phyloP scores from a whole-genome alignment of 164 flowering plant genomes.

The Nymphaea thermarum region DNA sequence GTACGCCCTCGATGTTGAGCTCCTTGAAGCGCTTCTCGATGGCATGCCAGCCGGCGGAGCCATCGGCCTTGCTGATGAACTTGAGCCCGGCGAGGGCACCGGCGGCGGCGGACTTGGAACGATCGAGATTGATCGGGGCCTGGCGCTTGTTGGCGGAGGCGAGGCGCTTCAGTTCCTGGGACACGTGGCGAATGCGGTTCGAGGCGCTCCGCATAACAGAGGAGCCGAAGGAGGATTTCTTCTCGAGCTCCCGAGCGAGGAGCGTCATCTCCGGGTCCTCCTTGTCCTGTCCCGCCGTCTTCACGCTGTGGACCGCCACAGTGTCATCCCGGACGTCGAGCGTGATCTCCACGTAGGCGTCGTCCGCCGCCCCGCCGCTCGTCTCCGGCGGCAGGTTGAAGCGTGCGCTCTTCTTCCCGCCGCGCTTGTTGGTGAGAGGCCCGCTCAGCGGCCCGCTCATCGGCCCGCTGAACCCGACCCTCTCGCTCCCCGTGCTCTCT shows the following conservation, averaged over 20 bases:
- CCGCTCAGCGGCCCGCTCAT: conserved; percentile 17
- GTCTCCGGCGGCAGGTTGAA: conserved; percentile 31
- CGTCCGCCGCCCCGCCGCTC: conserved; percentile 5
- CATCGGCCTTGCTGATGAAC: conserved; percentile 65
- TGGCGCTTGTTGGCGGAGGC: conserved; percentile 28
- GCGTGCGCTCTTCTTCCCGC: conserved; percentile 36
- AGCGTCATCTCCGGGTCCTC: conserved; percentile 50
- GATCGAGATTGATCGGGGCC: conserved; percentile 23
- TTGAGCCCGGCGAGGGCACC: conserved; percentile 79
- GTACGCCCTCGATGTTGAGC: conserved; percentile 26
- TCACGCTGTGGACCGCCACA: conserved; percentile 58
- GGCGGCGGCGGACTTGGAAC: conserved; percentile 70
- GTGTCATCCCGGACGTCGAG: conserved; percentile 51
- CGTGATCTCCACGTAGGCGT: conserved; percentile 51
- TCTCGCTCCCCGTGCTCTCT: conserved; percentile 36
- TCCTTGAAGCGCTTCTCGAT: conserved; percentile 38
- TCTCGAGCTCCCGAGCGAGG: conserved; percentile 38
- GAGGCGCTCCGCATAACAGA: conserved; percentile 31
- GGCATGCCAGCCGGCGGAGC: conserved; percentile 54
- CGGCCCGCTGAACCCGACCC: conserved; percentile 35
- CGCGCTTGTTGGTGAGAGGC: conserved; percentile 17
- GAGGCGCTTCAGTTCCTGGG: conserved; percentile 50
- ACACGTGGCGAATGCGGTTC: conserved; percentile 32
- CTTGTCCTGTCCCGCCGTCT: conserved; percentile 19
- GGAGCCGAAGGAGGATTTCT: conserved; percentile 27